These are phyloP conservation scores for Nemania sp. DNA, from an alignment of 2,329 filamentous ascomycete species.

Conservation along the genomic window DNA sequence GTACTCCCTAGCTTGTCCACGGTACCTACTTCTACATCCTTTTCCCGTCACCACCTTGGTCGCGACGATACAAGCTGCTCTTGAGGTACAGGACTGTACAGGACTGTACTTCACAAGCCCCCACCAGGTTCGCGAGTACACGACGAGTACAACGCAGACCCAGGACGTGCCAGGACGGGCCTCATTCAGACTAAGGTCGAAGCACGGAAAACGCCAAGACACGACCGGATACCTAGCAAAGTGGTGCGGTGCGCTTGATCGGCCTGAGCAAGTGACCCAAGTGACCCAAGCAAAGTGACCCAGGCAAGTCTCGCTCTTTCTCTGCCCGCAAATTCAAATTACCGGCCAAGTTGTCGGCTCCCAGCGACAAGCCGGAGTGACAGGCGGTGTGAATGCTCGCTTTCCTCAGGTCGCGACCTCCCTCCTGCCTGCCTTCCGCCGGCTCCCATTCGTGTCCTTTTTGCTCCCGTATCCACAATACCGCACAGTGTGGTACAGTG, in stretches of 20 bases:
- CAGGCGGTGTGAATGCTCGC: constrained; percentile 15
- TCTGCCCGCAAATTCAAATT: not conserved
- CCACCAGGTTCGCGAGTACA: constrained; percentile 23
- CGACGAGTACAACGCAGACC: constrained; percentile 16
- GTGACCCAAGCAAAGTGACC: no score
- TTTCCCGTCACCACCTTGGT: constrained; percentile 18
- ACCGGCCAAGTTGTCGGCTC: not conserved
- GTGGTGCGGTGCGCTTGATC: constrained; percentile 10
- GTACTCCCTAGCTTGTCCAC: constrained; percentile 20
- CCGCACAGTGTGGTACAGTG: not conserved
- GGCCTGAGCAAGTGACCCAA: not conserved
- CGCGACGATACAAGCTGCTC: constrained; percentile 11
- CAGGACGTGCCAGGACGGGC: not conserved
- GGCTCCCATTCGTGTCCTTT: not conserved
- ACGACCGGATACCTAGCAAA: not conserved
- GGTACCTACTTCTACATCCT: constrained; percentile 20
- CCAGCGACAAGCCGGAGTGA: constrained; percentile 1
- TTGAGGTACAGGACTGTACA: constrained; percentile 6
- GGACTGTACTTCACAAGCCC: constrained; percentile 4
- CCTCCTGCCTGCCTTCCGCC: not conserved
- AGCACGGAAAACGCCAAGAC: constrained; percentile 16
- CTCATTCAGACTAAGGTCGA: constrained; percentile 5
- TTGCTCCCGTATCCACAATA: not conserved
- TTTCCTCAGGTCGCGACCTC: constrained; percentile 17
- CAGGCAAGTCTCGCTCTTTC: not conserved